These are phyloP conservation scores for Plenodomus lindquistii DNA, from an alignment of 2,329 filamentous ascomycete genomes.

Conservation along the genomic window DNA sequence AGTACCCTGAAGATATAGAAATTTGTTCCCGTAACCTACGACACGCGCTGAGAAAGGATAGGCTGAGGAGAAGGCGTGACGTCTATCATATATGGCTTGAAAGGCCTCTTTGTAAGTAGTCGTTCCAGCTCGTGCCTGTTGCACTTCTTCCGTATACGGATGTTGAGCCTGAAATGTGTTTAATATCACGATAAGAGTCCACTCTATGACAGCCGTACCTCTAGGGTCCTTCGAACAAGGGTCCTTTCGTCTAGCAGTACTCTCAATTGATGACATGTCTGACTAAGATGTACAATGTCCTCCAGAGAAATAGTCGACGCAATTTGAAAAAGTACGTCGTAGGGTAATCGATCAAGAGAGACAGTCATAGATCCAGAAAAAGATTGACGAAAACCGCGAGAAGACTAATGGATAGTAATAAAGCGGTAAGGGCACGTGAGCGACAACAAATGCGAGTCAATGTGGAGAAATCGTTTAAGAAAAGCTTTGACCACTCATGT, in stretches of 20 bases:
- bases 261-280: slow-evolving; percentile 57
- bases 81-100: slow-evolving; percentile 63
- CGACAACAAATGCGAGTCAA: background rate
- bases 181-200: slow-evolving; percentile 10
- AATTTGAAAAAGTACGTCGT: slow-evolving; percentile 67
- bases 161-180: slow-evolving; percentile 43
- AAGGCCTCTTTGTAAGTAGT: slow-evolving; percentile 58
- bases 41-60: slow-evolving; percentile 65
- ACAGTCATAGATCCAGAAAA: slow-evolving; percentile 27
- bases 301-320: slow-evolving; percentile 59
- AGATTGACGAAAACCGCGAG: background rate
- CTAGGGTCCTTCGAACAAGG: slow-evolving; percentile 61
- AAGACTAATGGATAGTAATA: background rate
- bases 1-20: slow-evolving; percentile 65
- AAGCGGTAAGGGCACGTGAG: background rate
- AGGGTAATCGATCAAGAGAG: slow-evolving; percentile 57
- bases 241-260: slow-evolving; percentile 58
- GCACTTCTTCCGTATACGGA: slow-evolving; percentile 51
- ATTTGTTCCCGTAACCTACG: slow-evolving; percentile 63
- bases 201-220: slow-evolving; percentile 51
- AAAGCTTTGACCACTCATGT: no score
- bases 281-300: slow-evolving; percentile 62
- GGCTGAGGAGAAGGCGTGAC: slow-evolving; percentile 63
- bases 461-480: background rate
- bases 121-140: slow-evolving; percentile 40